Percentiles rank a stretch among this genome's conserved stretches.
phyloP scores from a whole-genome alignment of 2,329 filamentous ascomycete species.

The Cryphonectria naterciae region DNA sequence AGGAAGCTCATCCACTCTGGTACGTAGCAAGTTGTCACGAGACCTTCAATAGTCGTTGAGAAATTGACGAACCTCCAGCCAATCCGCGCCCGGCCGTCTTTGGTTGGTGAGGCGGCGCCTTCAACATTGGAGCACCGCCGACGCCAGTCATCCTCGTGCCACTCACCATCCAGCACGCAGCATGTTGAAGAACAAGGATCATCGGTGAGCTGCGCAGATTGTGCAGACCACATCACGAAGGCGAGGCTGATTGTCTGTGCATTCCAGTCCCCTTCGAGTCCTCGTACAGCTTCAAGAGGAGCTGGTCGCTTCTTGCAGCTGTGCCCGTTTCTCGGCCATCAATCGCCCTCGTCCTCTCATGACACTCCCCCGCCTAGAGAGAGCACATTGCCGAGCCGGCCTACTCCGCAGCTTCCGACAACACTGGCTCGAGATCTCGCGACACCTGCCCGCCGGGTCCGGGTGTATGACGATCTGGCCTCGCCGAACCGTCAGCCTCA shows the following conservation, averaged over 20 bases:
- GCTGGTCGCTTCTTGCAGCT: conserved; percentile 10
- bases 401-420: conserved; percentile 20
- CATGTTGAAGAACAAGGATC: conserved; percentile 23
- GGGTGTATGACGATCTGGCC: conserved; percentile 52
- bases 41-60: neutral
- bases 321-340: conserved; percentile 5
- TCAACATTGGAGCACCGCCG: neutral
- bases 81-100: conserved; percentile 21
- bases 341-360: conserved; percentile 7
- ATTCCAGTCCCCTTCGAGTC: conserved; percentile 18
- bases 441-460: conserved; percentile 36
- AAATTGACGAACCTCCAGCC: conserved; percentile 19
- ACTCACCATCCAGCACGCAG: neutral
- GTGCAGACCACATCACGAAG: neutral
- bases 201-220: conserved; percentile 18
- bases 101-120: conserved; percentile 3
- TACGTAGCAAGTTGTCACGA: conserved; percentile 8
- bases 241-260: neutral
- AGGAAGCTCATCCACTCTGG: conserved; percentile 17
- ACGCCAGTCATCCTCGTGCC: conserved; percentile 17
- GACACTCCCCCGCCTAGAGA: conserved; percentile 8
- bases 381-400: conserved; percentile 11
- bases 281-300: conserved; percentile 16
- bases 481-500: conserved; percentile 52
- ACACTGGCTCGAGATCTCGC: conserved; percentile 26